phyloP scores from a whole-genome alignment of 2,329 filamentous ascomycete species.

The Tetracladium maxilliforme region DNA sequence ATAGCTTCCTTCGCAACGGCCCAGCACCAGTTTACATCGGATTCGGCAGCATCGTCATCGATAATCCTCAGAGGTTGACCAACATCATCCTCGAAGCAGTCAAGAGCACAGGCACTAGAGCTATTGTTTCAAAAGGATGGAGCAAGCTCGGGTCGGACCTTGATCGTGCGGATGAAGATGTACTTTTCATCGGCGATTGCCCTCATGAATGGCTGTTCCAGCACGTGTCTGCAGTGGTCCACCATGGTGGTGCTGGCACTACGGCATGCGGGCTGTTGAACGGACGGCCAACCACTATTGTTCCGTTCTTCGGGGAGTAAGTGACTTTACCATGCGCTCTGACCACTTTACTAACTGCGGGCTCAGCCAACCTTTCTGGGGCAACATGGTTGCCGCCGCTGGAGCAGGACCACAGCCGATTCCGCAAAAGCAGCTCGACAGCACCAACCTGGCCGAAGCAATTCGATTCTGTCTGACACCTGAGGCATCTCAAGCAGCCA shows the following conservation, averaged over 20 bases:
- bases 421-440: constrained; percentile 17
- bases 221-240: constrained; percentile 17
- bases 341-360: neutral
- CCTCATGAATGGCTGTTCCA: constrained; percentile 21
- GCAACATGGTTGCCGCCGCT: constrained; percentile 21
- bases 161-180: constrained; percentile 14
- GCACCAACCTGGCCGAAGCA: constrained; percentile 18
- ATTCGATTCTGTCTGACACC: constrained; percentile 18
- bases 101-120: constrained; percentile 15
- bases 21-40: constrained; percentile 8
- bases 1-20: constrained; percentile 7
- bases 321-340: constrained; percentile 1
- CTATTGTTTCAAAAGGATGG: constrained; percentile 20
- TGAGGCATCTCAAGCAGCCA: constrained; percentile 14
- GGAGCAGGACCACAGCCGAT: constrained; percentile 25
- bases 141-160: constrained; percentile 15
- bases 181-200: constrained; percentile 18
- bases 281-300: constrained; percentile 19
- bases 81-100: constrained; percentile 18
- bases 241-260: constrained; percentile 20
- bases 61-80: constrained; percentile 17
- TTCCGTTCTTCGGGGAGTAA: constrained; percentile 24
- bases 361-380: constrained; percentile 26
- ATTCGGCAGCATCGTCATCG: constrained; percentile 11
- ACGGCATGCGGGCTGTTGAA: constrained; percentile 18